Conservation (phyloP, 768 basidiomycete genomes). For the Nidularia sp. region DNA sequence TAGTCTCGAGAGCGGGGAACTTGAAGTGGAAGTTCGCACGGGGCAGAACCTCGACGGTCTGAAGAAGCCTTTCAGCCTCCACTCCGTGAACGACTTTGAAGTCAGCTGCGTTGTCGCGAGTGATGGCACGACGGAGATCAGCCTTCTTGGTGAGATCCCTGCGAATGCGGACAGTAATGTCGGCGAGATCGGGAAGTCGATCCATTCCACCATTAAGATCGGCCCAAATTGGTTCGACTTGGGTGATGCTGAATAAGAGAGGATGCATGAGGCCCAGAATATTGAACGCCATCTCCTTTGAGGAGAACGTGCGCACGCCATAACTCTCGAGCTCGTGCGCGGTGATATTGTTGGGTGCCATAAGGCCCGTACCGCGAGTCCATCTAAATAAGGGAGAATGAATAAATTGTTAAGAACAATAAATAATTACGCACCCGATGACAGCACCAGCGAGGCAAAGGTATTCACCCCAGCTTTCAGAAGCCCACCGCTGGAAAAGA, state of each 20-base stretch:
- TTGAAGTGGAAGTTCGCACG: constrained; percentile 98
- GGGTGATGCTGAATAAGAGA: constrained; percentile 97
- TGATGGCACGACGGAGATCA: constrained; percentile 88
- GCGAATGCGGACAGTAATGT: constrained; percentile 87
- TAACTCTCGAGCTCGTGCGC: constrained; percentile 90
- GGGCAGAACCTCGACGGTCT: constrained; percentile 89
- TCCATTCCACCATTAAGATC: constrained; percentile 99
- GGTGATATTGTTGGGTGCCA: constrained; percentile 92
- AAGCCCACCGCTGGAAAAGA: constrained; percentile 95
- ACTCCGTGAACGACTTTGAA: constrained; percentile 88
- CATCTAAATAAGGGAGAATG: constrained; percentile 46
- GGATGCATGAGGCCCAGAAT: constrained; percentile 99
- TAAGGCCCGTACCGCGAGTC: constrained; percentile 97
- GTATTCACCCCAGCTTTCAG: constrained; percentile 99
- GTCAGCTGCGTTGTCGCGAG: constrained; percentile 93
- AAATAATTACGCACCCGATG: constrained; percentile 69
- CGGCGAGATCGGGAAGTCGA: constrained; percentile 90
- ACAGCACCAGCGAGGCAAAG: constrained; percentile 97
- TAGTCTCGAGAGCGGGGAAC: constrained; percentile 81
- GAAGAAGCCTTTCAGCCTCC: constrained; percentile 88
- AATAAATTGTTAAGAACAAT: constrained; percentile 3
- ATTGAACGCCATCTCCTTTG: constrained; percentile 99
- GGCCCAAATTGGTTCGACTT: constrained; percentile 99
- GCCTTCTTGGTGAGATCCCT: constrained; percentile 77
- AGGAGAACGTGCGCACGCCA: constrained; percentile 96